Evolutionary conservation across 2,329 filamentous ascomycete species (phyloP), one percentile per base, ranked within the genome.

Genomic region (Xylariaceae sp.): DNA sequence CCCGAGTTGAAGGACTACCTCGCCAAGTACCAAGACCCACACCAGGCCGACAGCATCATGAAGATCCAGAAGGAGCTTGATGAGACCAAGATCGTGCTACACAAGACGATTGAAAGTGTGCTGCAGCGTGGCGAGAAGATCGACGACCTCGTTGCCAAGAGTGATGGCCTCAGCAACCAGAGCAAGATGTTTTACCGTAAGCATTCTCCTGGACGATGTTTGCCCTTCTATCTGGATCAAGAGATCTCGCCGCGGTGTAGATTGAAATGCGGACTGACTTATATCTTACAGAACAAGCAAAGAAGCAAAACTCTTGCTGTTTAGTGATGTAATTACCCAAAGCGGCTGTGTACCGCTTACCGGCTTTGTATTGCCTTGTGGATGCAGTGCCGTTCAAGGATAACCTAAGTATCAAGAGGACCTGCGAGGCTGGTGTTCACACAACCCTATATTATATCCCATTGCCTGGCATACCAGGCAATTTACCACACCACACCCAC

Each of bases 161-260:
- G 87, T 57, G 88, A 95, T 55, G 87, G 83, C 9, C 66, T 98
- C 57, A 94, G 87, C 65, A 78, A 80, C 34, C 85, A 92, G 72
- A 95, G 88, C 69, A 97, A 95, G 76, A 90, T 94, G 84, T 98
- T 98, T 64, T 97, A 97, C 65, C 88, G 83, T 83, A 64, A 55
- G 73, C 33, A 24, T n/a, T n/a, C n/a, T n/a, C n/a, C n/a, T n/a
- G n/a, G n/a, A n/a, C n/a, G n/a, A n/a, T n/a, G n/a, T n/a, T n/a
- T n/a, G n/a, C n/a, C n/a, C n/a, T n/a, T n/a, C n/a, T n/a, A n/a
- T n/a, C n/a, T n/a, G n/a, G n/a, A n/a, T n/a, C n/a, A n/a, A n/a
- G n/a, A n/a, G n/a, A n/a, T n/a, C n/a, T n/a, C n/a, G n/a, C n/a
- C n/a, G n/a, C n/a, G n/a, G n/a, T n/a, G n/a, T n/a, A n/a, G n/a